Conservation (phyloP, 106 monocot species). For the Acorus calamus region DNA sequence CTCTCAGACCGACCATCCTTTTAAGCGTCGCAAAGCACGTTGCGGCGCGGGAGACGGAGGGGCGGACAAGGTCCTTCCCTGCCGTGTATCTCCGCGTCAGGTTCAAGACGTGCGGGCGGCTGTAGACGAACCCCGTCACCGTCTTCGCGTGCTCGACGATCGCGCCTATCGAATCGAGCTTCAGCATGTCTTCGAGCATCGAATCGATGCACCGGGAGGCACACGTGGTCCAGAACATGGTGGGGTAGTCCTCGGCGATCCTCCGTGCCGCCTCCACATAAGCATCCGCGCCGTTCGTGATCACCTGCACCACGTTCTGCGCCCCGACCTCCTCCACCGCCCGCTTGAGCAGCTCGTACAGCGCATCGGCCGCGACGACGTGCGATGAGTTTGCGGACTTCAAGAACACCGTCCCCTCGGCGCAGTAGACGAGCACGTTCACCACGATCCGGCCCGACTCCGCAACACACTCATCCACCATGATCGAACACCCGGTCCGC, state of each 20-base stretch:
- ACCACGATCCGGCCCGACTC: constrained; percentile 50
- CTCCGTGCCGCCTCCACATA: constrained; percentile 64
- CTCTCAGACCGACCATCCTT: constrained; percentile 40
- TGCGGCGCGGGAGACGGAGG: constrained; percentile 27
- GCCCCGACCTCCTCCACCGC: constrained; percentile 80
- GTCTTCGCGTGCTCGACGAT: constrained; percentile 63
- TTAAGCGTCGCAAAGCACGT: constrained; percentile 68
- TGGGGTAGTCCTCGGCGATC: constrained; percentile 58
- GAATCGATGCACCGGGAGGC: constrained; percentile 60
- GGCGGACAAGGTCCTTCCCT: constrained; percentile 67
- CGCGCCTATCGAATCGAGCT: constrained; percentile 32
- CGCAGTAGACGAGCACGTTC: constrained; percentile 76
- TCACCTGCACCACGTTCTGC: constrained; percentile 70
- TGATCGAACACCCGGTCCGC: constrained; percentile 71
- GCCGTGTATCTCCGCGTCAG: constrained; percentile 50
- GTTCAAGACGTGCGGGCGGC: constrained; percentile 45
- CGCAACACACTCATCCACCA: constrained; percentile 79
- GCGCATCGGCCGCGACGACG: constrained; percentile 51
- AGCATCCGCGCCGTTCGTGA: constrained; percentile 52
- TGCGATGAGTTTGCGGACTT: constrained; percentile 71
- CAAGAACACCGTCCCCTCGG: constrained; percentile 73
- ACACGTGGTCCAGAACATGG: constrained; percentile 85
- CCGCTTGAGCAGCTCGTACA: constrained; percentile 67
- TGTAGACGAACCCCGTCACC: constrained; percentile 70
- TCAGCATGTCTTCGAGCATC: constrained; percentile 72